Evolutionary conservation across 1,284 basidiomycete genomes (phyloP).

Genomic region (Papiliotrema laurentii): DNA sequence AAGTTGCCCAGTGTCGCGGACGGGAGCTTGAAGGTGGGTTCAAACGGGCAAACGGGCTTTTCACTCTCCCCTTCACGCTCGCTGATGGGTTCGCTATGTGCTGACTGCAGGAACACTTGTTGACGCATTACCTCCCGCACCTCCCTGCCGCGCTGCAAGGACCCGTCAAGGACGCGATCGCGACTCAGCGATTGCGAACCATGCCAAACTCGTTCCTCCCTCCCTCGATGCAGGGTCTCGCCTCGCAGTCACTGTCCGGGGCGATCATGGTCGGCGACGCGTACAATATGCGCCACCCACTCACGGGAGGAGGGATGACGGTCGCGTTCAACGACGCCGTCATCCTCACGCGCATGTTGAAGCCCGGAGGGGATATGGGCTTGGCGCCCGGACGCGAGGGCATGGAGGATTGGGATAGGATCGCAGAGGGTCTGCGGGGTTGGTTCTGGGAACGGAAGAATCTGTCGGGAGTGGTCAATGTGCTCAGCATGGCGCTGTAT

Average conservation of each 20-base stretch:
- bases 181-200: slow-evolving; percentile 68
- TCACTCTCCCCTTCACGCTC: neutral
- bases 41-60: neutral
- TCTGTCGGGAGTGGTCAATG: slow-evolving; percentile 77
- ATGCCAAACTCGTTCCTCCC: slow-evolving; percentile 98
- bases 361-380: slow-evolving; percentile 23
- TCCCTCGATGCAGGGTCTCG: slow-evolving; percentile 67
- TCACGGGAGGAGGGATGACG: slow-evolving; percentile 96
- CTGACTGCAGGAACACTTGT: slow-evolving; percentile 59
- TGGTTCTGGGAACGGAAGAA: slow-evolving; percentile 87
- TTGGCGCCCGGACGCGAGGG: slow-evolving; percentile 38
- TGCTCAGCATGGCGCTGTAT: slow-evolving; percentile 84
- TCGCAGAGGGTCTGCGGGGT: slow-evolving; percentile 57
- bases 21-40: slow-evolving; percentile 59
- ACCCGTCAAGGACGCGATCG: slow-evolving; percentile 61
- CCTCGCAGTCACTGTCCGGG: slow-evolving; percentile 54
- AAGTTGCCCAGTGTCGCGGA: slow-evolving; percentile 70
- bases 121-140: slow-evolving; percentile 67
- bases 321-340: slow-evolving; percentile 84
- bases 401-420: slow-evolving; percentile 59
- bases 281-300: slow-evolving; percentile 98
- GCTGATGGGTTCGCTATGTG: neutral
- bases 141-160: slow-evolving; percentile 67
- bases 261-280: slow-evolving; percentile 89
- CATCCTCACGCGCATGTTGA: slow-evolving; percentile 62